Conservation (phyloP, 306 rosid genomes). For the Spatholobus suberectus region DNA sequence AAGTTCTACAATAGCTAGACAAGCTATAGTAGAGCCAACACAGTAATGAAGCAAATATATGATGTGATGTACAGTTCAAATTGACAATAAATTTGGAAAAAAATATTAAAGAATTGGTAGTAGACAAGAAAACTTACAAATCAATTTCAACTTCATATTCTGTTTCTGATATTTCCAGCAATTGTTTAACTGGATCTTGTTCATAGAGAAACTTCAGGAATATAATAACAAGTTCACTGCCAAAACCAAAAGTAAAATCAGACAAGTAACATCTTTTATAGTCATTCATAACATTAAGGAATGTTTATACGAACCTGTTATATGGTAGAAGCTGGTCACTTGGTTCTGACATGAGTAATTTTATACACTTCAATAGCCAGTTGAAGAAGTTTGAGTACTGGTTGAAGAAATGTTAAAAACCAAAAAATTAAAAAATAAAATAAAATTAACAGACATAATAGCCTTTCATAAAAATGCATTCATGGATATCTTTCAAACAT, state of each 20-base stretch:
- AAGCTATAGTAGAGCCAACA: constrained; percentile 35
- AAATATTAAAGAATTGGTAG: neutral
- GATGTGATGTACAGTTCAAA: constrained; percentile 24
- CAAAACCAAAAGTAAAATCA: constrained; percentile 48
- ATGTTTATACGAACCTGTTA: constrained; percentile 66
- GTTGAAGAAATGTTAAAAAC: constrained; percentile 39
- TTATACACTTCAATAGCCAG: constrained; percentile 94
- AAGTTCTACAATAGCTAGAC: neutral
- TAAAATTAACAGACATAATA: constrained; percentile 24
- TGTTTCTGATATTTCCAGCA: constrained; percentile 79
- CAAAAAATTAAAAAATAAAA: constrained; percentile 6
- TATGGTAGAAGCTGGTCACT: constrained; percentile 91
- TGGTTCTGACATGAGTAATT: constrained; percentile 88
- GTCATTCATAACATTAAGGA: constrained; percentile 36
- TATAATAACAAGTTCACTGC: constrained; percentile 91
- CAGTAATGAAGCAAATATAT: constrained; percentile 3
- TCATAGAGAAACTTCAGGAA: constrained; percentile 92
- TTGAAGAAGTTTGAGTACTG: constrained; percentile 97
- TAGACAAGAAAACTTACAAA: constrained; percentile 61
- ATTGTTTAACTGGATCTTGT: constrained; percentile 88
- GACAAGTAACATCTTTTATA: constrained; percentile 30
- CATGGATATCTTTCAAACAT: constrained; percentile 1
- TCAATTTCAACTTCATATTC: constrained; percentile 72
- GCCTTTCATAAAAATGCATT: neutral
- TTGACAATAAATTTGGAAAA: constrained; percentile 17